Evolutionary conservation across 1,284 basidiomycete genomes (phyloP), one percentile per base, ranked within the genome.

Genomic region (Papiliotrema terrestris): DNA sequence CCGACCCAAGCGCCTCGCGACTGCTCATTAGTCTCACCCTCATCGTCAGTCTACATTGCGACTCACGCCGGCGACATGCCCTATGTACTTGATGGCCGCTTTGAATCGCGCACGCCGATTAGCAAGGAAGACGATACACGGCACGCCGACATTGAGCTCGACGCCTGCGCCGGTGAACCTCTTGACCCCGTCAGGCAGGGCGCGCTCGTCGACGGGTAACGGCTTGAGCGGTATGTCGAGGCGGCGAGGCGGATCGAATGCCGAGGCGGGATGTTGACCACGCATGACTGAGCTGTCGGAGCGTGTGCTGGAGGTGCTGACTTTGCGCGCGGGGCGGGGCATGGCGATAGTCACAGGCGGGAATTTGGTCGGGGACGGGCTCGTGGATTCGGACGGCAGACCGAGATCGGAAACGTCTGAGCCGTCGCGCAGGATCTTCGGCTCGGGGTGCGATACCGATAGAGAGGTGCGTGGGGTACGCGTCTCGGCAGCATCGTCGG

Each of bases 31-130:
- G 35, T 26, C 2, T 19, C 38, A 42, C 17, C 2, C 43, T 22
- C 35, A 37, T 43, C 47, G 22, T 22, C 26, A 43, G 11, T 4
- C 0, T 49, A 26, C 42, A 15, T 26, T 15, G 32, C n/a, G 14
- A 62, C 65, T 67, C 70, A 89, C 87, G 46, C 88, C 89, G 51
- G 83, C 81, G 4, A 94, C 83, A 63, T 88, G 85, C 2, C 91
- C 92, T 50, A 95, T 89, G 67, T 94, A 95, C 8, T 90, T 80
- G 20, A 91, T 89, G 62, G 85, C 86, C 1, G 91, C 92, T 51
- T 86, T 85, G 80, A 94, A 93, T 13, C 89, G 83, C 56, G 86
- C 86, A 29, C 87, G 82, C 65, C 87, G 87, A 20, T 26, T 45
- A 0, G 51, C 44, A 36, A 86, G 86, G 0, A 86, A 85, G 54